A percentile compares a stretch with the other conserved stretches of the same genome.
These are phyloP conservation scores for Metschnikowia cerradonensis DNA, from an alignment of 805 yeast genomes.

Conservation along the genomic window DNA sequence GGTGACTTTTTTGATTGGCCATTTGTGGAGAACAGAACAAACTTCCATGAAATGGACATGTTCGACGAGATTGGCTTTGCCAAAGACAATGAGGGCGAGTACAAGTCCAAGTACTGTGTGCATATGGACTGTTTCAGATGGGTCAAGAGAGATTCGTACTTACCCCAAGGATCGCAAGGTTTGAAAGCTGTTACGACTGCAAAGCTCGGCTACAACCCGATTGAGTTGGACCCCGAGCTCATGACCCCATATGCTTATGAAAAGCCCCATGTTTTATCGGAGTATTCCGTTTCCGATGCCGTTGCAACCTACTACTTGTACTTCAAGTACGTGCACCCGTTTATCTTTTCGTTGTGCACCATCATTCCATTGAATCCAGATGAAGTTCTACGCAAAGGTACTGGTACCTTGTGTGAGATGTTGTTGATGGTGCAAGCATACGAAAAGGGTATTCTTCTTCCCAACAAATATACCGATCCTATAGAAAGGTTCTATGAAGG, in stretches of 20 bases:
- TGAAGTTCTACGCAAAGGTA: conserved; percentile 92
- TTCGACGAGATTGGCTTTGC: conserved; percentile 92
- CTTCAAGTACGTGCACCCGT: conserved; percentile 96
- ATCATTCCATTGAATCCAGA: conserved; percentile 96
- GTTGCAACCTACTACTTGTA: conserved; percentile 96
- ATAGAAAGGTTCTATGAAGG: conserved; percentile 94
- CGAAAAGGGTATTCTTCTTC: conserved; percentile 67
- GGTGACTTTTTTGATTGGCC: conserved; percentile 99
- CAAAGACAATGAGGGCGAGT: conserved; percentile 84
- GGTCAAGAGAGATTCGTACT: conserved; percentile 96
- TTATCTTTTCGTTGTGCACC: conserved; percentile 90
- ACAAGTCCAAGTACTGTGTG: conserved; percentile 84
- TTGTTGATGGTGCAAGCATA: conserved; percentile 94
- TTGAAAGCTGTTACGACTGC: conserved; percentile 95
- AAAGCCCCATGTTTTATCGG: conserved; percentile 87
- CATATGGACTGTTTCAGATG: conserved; percentile 98
- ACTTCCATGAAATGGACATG: conserved; percentile 81
- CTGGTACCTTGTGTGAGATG: conserved; percentile 99
- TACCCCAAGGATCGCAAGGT: conserved; percentile 99
- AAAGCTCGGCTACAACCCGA: conserved; percentile 92
- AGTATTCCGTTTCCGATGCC: conserved; percentile 98
- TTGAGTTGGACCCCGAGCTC: conserved; percentile 93
- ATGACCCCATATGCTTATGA: conserved; percentile 98
- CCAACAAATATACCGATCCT: conserved; percentile 92
- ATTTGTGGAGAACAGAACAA: conserved; percentile 84